Evolutionary conservation across 345 rosid species (phyloP).

Genomic region (Eucalyptus sp.): DNA sequence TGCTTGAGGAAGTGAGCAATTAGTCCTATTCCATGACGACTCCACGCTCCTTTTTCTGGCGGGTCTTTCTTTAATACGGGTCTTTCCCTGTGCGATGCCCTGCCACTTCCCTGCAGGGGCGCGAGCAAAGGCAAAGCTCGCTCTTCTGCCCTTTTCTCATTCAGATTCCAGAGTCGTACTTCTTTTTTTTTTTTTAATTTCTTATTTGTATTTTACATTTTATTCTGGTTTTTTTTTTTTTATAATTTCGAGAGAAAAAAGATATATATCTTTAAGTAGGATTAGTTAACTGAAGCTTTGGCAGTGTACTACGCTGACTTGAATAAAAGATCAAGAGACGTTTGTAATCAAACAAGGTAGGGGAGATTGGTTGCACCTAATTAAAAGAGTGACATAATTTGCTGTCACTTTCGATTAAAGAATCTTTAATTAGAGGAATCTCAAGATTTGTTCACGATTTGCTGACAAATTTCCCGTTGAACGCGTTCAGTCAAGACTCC

Average conservation of each 20-base stretch:
- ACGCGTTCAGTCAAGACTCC: background rate
- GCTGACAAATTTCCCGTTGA: conserved; percentile 7
- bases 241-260: background rate
- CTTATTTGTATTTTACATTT: background rate
- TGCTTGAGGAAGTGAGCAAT: background rate
- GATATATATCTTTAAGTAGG: background rate
- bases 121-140: background rate
- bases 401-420: conserved; percentile 16
- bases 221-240: background rate
- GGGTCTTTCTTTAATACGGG: background rate
- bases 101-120: background rate
- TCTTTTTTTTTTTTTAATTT: background rate
- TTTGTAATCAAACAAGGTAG: background rate
- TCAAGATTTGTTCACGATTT: conserved; percentile 25
- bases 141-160: background rate
- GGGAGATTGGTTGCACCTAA: background rate
- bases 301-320: conserved; percentile 2
- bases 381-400: background rate
- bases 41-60: background rate
- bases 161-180: background rate
- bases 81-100: background rate
- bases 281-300: background rate
- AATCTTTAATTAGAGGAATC: conserved; percentile 6
- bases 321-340: background rate
- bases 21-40: background rate